Percentiles rank a stretch among this genome's conserved stretches.
These are phyloP conservation scores for Podaxis mareebaensis DNA, from an alignment of 768 basidiomycete species.

Conservation along the genomic window DNA sequence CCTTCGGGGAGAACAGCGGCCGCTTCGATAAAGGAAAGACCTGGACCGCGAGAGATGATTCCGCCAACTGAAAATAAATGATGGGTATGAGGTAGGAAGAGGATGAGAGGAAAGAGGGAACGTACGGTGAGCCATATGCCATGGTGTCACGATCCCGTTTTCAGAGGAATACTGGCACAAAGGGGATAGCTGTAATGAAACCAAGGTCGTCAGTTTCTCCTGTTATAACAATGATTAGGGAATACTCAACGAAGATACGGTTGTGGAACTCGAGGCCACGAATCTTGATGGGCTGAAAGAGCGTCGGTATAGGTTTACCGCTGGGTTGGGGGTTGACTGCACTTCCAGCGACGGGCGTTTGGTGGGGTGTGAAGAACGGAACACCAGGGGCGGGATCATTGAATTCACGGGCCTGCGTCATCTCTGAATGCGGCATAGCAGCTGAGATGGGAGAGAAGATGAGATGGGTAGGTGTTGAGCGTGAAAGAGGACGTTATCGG, in stretches of 20 bases:
- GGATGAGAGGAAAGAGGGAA: conserved; percentile 30
- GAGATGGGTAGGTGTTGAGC: background rate
- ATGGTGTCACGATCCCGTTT: conserved; percentile 50
- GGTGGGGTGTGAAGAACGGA: conserved; percentile 49
- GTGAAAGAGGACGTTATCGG: background rate
- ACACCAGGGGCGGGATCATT: conserved; percentile 43
- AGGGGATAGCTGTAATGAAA: conserved; percentile 43
- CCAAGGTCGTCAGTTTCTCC: background rate
- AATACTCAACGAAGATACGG: conserved; percentile 48
- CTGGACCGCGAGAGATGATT: conserved; percentile 54
- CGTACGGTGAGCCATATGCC: conserved; percentile 65
- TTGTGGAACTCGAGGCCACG: conserved; percentile 54
- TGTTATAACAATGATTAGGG: background rate
- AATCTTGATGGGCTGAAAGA: conserved; percentile 59
- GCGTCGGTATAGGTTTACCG: conserved; percentile 32
- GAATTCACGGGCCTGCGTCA: conserved; percentile 8
- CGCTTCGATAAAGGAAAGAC: conserved; percentile 64
- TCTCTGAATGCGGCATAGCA: background rate
- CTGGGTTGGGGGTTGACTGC: conserved; percentile 41
- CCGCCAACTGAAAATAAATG: conserved; percentile 42
- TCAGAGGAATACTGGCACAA: conserved; percentile 62
- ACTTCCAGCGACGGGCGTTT: conserved; percentile 44
- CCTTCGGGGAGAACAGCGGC: conserved; percentile 61
- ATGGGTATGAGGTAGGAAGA: conserved; percentile 11
- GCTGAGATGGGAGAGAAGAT: background rate